Conservation (phyloP, 345 rosid species). For the Rhizophora mangle region DNA sequence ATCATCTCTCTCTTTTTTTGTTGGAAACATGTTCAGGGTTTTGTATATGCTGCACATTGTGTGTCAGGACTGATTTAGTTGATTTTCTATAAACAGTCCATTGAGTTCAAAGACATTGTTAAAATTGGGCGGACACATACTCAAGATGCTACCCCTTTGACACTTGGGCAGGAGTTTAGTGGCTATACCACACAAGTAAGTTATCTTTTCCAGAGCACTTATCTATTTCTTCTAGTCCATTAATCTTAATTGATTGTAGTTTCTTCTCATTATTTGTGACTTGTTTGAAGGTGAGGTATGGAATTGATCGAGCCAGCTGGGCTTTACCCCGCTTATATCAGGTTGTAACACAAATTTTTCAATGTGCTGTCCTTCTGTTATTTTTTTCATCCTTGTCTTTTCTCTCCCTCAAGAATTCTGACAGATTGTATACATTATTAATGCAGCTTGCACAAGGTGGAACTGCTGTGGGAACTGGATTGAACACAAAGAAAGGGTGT, state of each 20-base stretch:
- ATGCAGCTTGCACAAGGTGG: conserved; percentile 98
- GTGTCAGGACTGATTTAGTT: conserved; percentile 1
- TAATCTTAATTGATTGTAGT: conserved; percentile 1
- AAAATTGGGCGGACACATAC: conserved; percentile 97
- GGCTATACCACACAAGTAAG: conserved; percentile 93
- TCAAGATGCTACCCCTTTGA: conserved; percentile 98
- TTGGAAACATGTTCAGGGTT: conserved; percentile 2
- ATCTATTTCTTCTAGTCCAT: neutral
- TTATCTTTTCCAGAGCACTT: conserved; percentile 3
- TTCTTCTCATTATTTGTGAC: conserved; percentile 2
- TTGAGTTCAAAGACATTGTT: conserved; percentile 81
- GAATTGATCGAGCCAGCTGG: conserved; percentile 66
- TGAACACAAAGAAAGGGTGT: conserved; percentile 96
- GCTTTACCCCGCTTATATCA: conserved; percentile 85
- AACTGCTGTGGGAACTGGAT: conserved; percentile 98
- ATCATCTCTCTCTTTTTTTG: neutral
- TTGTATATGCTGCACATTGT: neutral
- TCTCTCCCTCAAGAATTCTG: conserved; percentile 24
- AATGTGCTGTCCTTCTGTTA: neutral
- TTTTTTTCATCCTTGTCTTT: conserved; percentile 6
- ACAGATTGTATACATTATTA: conserved; percentile 32
- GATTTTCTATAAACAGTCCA: conserved; percentile 40
- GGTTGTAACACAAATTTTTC: conserved; percentile 41
- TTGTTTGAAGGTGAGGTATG: conserved; percentile 67
- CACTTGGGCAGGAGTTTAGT: conserved; percentile 95